Conservation (phyloP, 352 stramenopile species). For the Phytophthora boehmeriae region DNA sequence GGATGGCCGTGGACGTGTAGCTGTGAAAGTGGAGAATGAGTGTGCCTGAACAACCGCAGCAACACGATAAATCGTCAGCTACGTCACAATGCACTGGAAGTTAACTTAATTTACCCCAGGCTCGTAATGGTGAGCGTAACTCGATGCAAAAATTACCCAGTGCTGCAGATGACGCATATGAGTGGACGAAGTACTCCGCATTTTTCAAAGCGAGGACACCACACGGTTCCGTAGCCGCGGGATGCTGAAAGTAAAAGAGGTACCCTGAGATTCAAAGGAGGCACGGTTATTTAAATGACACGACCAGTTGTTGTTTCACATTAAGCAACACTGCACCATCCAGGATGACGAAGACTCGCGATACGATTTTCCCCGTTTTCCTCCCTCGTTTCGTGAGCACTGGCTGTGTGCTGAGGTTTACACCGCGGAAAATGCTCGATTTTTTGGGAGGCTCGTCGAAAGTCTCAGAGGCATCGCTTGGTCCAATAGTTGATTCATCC, state of each 20-base stretch:
- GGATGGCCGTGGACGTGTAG: conserved; percentile 43
- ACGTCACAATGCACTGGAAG: neutral
- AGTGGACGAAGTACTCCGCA: conserved; percentile 74
- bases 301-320: neutral
- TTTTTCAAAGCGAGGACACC: conserved; percentile 68
- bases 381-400: conserved; percentile 77
- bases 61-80: neutral
- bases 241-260: conserved; percentile 82
- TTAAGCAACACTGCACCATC: conserved; percentile 44
- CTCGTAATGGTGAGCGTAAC: conserved; percentile 57
- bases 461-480: conserved; percentile 6
- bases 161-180: conserved; percentile 64
- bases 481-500: neutral
- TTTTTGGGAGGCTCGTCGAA: conserved; percentile 10
- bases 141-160: conserved; percentile 82
- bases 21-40: conserved; percentile 80
- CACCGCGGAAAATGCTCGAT: conserved; percentile 55
- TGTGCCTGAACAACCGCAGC: conserved; percentile 41
- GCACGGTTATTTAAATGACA: conserved; percentile 3
- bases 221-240: conserved; percentile 52
- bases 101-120: conserved; percentile 48
- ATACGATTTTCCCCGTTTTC: conserved; percentile 69
- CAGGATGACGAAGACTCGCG: conserved; percentile 77
- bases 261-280: conserved; percentile 42
- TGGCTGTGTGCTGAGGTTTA: conserved; percentile 70